These are phyloP conservation scores for Trametes punicea DNA, from an alignment of 768 basidiomycete species.

Conservation along the genomic window DNA sequence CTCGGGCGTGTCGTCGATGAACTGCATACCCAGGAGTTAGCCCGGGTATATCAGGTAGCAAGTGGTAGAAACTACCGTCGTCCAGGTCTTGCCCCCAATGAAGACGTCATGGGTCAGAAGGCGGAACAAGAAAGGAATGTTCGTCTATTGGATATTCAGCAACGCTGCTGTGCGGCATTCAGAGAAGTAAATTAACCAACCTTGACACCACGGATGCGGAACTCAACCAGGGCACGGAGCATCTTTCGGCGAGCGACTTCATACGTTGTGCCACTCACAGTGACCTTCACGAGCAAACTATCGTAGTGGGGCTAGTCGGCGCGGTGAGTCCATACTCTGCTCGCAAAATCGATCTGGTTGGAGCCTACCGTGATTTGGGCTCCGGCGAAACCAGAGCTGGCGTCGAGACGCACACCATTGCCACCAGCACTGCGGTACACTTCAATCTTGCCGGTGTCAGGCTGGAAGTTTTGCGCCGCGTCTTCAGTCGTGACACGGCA, in stretches of 20 bases:
- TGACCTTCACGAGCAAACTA: constrained; percentile 94
- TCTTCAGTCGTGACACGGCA: constrained; percentile 99
- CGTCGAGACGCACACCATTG: constrained; percentile 95
- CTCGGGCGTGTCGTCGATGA: constrained; percentile 99
- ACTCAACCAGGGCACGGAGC: constrained; percentile 98
- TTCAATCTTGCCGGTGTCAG: constrained; percentile 98
- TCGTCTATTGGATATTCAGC: constrained; percentile 58
- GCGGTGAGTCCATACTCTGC: neutral
- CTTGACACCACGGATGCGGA: constrained; percentile 99
- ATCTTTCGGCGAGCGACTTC: constrained; percentile 99
- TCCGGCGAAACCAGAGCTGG: constrained; percentile 96
- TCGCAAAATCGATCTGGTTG: neutral
- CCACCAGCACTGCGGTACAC: constrained; percentile 99
- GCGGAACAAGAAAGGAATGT: constrained; percentile 99
- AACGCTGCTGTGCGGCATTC: neutral
- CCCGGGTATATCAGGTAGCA: neutral
- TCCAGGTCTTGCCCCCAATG: constrained; percentile 97
- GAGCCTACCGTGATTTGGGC: constrained; percentile 92
- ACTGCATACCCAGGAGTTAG: constrained; percentile 43
- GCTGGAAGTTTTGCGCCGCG: constrained; percentile 88
- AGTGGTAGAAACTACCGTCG: constrained; percentile 54
- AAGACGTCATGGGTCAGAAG: constrained; percentile 95
- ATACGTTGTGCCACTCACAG: constrained; percentile 94
- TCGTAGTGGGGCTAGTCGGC: constrained; percentile 87
- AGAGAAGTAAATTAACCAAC: constrained; percentile 38